A percentile compares a stretch with the other conserved stretches of the same genome.
phyloP scores from a whole-genome alignment of 331 rosid genomes.

The Acacia pycnantha region DNA sequence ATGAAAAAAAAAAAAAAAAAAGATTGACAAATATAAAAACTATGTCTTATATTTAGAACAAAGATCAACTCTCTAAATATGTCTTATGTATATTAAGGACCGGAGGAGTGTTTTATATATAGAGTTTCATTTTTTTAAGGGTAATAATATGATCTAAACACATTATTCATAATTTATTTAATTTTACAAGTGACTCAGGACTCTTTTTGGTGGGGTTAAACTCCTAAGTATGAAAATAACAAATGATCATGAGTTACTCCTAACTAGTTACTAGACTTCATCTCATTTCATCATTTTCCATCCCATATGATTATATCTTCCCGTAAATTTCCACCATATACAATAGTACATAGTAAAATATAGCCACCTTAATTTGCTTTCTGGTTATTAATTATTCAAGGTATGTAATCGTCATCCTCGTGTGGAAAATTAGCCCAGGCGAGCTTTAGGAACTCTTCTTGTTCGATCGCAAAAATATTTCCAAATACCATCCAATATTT shows the following conservation, averaged over 20 bases:
- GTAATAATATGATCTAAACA: no score
- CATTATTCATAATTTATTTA: background rate
- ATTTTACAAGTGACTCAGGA: background rate
- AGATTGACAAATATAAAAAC: no score
- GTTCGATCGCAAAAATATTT: background rate
- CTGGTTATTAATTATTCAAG: background rate
- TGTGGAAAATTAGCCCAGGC: background rate
- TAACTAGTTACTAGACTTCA: no score
- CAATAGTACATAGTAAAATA: background rate
- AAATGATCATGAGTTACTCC: background rate
- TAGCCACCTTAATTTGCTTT: no score
- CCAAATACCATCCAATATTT: background rate
- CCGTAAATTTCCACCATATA: background rate
- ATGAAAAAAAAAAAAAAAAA: no score
- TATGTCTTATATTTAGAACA: no score
- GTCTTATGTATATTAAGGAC: no score
- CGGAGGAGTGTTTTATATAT: no score
- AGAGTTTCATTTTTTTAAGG: no score
- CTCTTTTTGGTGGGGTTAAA: background rate
- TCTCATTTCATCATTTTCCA: background rate
- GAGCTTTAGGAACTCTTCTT: background rate
- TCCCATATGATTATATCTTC: background rate
- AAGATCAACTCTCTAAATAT: no score
- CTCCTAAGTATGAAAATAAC: background rate
- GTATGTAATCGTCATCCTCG: background rate